Evolutionary conservation across 2,329 filamentous ascomycete species (phyloP).

Genomic region (Aureobasidium subglaciale): DNA sequence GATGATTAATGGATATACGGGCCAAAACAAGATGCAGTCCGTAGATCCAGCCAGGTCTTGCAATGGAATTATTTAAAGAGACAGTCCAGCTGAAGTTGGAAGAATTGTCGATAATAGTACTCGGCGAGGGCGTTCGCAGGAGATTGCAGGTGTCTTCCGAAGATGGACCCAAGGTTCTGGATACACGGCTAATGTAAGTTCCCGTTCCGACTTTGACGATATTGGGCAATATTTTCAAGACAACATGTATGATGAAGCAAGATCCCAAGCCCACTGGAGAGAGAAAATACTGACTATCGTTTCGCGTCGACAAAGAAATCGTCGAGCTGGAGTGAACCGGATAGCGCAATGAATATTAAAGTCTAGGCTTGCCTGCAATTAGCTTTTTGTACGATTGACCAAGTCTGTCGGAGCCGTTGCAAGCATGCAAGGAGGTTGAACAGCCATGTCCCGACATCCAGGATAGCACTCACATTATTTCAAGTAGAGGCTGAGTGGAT

Average conservation of each 20-base stretch:
- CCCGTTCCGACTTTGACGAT: slow-evolving; percentile 9
- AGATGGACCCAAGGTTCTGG: slow-evolving; percentile 26
- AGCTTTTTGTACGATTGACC: slow-evolving; percentile 7
- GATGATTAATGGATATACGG: slow-evolving; percentile 6
- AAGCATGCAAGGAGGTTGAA: slow-evolving; percentile 12
- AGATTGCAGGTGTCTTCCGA: slow-evolving; percentile 31
- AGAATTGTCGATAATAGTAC: slow-evolving; percentile 25
- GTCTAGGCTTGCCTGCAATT: slow-evolving; percentile 3
- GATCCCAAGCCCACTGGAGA: neutral
- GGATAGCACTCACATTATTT: slow-evolving; percentile 15
- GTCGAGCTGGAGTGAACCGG: slow-evolving; percentile 14
- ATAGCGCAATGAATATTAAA: slow-evolving; percentile 12
- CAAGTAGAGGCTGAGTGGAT: slow-evolving; percentile 13
- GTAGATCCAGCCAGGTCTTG: slow-evolving; percentile 12
- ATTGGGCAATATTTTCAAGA: slow-evolving; percentile 13
- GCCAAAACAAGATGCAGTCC: slow-evolving; percentile 5
- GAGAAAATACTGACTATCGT: slow-evolving; percentile 12
- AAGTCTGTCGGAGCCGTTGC: slow-evolving; percentile 3
- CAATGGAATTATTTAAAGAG: slow-evolving; percentile 18
- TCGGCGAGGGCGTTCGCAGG: slow-evolving; percentile 31
- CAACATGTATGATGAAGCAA: slow-evolving; percentile 7
- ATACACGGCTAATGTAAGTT: slow-evolving; percentile 14
- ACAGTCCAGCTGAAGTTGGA: slow-evolving; percentile 14
- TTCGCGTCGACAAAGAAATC: slow-evolving; percentile 10
- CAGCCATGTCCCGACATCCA: slow-evolving; percentile 10